Evolutionary conservation across 2,329 filamentous ascomycete species (phyloP).

Genomic region (Fusarium nelsonii): DNA sequence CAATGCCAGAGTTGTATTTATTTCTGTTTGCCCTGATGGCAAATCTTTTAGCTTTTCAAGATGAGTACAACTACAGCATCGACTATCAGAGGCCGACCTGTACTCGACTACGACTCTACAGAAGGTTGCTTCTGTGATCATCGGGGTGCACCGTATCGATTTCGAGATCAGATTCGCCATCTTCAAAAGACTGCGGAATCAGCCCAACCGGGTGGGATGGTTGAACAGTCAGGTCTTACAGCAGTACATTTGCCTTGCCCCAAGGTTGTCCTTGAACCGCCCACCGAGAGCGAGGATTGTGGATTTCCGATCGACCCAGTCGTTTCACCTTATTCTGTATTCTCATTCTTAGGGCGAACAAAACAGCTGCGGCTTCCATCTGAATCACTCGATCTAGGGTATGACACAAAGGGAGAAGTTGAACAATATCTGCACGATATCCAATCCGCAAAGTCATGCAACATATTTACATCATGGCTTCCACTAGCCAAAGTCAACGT

Average conservation of each 20-base stretch:
- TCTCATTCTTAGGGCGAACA: background rate
- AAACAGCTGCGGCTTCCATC: slow-evolving; percentile 36
- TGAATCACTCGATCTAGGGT: slow-evolving; percentile 46
- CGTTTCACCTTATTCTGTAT: slow-evolving; percentile 1
- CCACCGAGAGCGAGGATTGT: background rate
- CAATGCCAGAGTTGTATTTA: background rate
- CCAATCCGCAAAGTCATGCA: slow-evolving; percentile 29
- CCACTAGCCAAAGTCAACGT: slow-evolving; percentile 44
- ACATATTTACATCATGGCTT: slow-evolving; percentile 49
- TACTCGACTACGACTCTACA: slow-evolving; percentile 46
- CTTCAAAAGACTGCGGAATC: slow-evolving; percentile 34
- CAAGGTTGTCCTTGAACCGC: slow-evolving; percentile 20
- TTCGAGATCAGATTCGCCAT: slow-evolving; percentile 38
- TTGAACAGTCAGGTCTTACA: slow-evolving; percentile 42
- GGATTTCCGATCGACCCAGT: background rate
- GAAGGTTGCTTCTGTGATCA: slow-evolving; percentile 49
- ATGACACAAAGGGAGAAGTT: slow-evolving; percentile 39
- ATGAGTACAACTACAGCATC: slow-evolving; percentile 19
- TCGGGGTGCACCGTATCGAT: slow-evolving; percentile 45
- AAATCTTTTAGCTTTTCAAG: background rate
- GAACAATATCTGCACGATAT: slow-evolving; percentile 41
- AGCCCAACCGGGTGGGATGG: slow-evolving; percentile 29
- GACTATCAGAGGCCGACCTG: slow-evolving; percentile 22
- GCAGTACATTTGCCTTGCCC: slow-evolving; percentile 31
- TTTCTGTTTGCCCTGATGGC: background rate